Evolutionary conservation across 257 asterid genomes (phyloP), one percentile per base, ranked within the genome.

Genomic region (Plantago ovata): DNA sequence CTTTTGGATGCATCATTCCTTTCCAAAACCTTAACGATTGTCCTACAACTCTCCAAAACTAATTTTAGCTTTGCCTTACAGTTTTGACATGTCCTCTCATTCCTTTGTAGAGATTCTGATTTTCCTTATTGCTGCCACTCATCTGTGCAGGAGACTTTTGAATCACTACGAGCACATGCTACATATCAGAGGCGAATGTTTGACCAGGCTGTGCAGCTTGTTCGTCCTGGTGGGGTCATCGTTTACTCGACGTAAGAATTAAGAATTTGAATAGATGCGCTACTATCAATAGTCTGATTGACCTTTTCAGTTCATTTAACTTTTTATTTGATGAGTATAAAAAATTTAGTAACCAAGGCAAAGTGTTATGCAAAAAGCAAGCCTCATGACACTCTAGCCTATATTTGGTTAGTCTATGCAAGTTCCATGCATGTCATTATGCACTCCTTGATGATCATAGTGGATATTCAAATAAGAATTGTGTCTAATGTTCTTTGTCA

Each of bases 191-290:
- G 85, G 61, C 71, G 79, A 74, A 88, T 92, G 98, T 77, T 92
- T 70, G 95, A 92, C 77, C 95, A 88, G 78, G 98, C 98, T 63
- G 95, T 92, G 70, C 97, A 88, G 69, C 94, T 92, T 64, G 97
- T 92, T 70, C 91, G 95, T 58, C 94, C 98, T 57, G 97, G 98
- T 56, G 98, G 98, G 65, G 89, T 88, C 54, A 45, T 92, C 50
- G 95, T 92, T 51, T 92, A 88, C 81, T 92, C 98, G 64, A 92
- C 98, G 98, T 92, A 52, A 77, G 95, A 74, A 43, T 67, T 92
- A 52, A 77, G 95, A 74, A 43, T 67, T 49, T 51, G 18, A 18
- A 20, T 75, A 22, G 10, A 42, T 56, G n/a, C 56, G 46, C 23
- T 48, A n/a, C 36, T n/a, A n/a, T n/a, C 36, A 28, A 28, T 8